Percentiles rank a stretch among this genome's conserved stretches.
These are phyloP conservation scores for Colletotrichum siamense DNA, from an alignment of 2,329 filamentous ascomycete species.

Conservation along the genomic window DNA sequence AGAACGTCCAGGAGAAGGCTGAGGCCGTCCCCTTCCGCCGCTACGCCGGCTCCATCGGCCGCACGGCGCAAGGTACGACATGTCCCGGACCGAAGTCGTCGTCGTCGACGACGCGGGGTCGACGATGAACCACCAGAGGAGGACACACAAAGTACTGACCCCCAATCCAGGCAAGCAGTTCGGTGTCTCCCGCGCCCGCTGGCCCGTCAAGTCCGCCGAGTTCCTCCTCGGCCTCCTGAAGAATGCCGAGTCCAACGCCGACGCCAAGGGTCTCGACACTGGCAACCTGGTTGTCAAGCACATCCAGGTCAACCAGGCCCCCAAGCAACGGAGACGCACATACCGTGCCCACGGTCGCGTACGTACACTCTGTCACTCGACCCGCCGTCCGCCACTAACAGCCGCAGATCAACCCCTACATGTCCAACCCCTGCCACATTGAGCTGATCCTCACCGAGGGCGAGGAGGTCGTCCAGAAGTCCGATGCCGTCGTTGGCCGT, in stretches of 20 bases:
- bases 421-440: constrained; percentile 99
- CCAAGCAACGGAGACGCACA: constrained; percentile 98
- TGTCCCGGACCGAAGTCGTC: neutral
- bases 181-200: constrained; percentile 97
- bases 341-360: constrained; percentile 99
- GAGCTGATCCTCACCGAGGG: constrained; percentile 99
- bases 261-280: constrained; percentile 97
- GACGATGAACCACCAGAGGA: constrained; percentile 13
- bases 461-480: constrained; percentile 95
- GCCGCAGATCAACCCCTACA: constrained; percentile 97
- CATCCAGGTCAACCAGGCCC: constrained; percentile 99
- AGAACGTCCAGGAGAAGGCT: constrained; percentile 96
- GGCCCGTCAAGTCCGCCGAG: constrained; percentile 99
- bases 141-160: neutral
- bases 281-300: constrained; percentile 98
- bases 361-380: constrained; percentile 54
- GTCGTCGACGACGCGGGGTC: neutral
- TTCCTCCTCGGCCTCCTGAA: constrained; percentile 96
- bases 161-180: constrained; percentile 86
- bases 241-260: constrained; percentile 97
- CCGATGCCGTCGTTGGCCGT: constrained; percentile 69
- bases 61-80: constrained; percentile 94
- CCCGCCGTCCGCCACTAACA: constrained; percentile 28
- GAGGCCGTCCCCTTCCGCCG: constrained; percentile 98
- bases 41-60: constrained; percentile 94